Evolutionary conservation across 2,329 filamentous ascomycete species (phyloP), one percentile per base, ranked within the genome.

Genomic region (Aspergillus caelatus): DNA sequence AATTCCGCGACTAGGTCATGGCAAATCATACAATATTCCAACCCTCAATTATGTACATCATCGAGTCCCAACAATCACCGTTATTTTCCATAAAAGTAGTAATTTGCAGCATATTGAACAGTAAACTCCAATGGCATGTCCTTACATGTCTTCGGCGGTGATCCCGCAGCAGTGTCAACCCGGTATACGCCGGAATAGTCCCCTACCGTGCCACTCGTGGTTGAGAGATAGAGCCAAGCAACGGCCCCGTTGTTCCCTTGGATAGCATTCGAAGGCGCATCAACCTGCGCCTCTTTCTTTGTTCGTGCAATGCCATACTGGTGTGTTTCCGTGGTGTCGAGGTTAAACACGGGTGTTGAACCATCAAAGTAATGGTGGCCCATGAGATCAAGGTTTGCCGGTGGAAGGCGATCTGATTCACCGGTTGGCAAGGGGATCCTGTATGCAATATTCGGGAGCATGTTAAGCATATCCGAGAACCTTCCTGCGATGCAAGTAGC

Each of bases 331-430:
- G 80, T 73, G 1, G 86, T 88, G 77, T 91, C 84, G 62, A 97
- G 84, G 78, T 93, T 85, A 83, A 98, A 98, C 77, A 90, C 89
- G 0, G 94, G 91, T 0, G 90, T 89, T 28, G 78, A 73, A 70
- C 89, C 86, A 65, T 82, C 82, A 84, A 97, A 97, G 85, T 87
- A 96, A 82, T 97, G 94, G 75, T 91, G 85, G 26, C 93, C 92
- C 19, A 89, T 88, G 61, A 93, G 80, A 60, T 83, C 80, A 52
- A 91, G 81, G 75, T 88, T 85, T 67, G 85, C 85, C 0, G 89
- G 87, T 32, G 70, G 74, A 16, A 74, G 73, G 43, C 81, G 76
- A 56, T 70, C 72, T 50, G 69, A 66, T 8, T 75, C 74, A 41
- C 70, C 69, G 14, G 64, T 61, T 8, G 81, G 83, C 50, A 89